These are phyloP conservation scores for Rauvolfia tetraphylla DNA, from an alignment of 257 asterid genomes.

Conservation along the genomic window DNA sequence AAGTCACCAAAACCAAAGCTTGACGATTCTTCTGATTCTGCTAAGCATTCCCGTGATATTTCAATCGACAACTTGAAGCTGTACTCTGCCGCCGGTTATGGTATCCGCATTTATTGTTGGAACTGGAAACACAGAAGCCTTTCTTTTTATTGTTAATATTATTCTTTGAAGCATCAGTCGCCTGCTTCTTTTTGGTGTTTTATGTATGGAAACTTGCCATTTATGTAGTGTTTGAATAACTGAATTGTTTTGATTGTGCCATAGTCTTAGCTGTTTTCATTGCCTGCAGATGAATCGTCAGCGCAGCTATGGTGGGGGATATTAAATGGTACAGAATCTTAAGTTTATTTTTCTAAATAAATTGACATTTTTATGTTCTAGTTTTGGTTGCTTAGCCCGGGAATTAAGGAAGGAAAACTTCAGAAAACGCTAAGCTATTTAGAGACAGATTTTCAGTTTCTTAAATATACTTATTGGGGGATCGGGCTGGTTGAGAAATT, in stretches of 20 bases:
- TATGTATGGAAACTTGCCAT: neutral
- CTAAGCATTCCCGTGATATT: conserved; percentile 27
- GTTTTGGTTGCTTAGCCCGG: neutral
- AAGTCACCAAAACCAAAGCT: conserved; percentile 6
- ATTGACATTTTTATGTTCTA: neutral
- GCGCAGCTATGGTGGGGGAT: conserved; percentile 34
- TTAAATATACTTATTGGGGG: neutral
- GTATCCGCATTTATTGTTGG: conserved; percentile 28
- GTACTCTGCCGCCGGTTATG: conserved; percentile 31
- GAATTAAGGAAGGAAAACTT: neutral
- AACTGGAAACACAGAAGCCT: neutral
- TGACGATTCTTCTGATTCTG: conserved; percentile 11
- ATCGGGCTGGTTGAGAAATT: neutral
- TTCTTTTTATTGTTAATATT: neutral
- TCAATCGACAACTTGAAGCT: conserved; percentile 35
- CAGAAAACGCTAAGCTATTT: neutral
- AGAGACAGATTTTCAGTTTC: neutral
- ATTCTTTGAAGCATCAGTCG: neutral
- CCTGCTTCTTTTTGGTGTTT: neutral
- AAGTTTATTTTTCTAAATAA: conserved; percentile 5
- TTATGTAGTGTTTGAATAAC: neutral
- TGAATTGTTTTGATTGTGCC: neutral
- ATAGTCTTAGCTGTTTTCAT: neutral
- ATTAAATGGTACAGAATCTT: conserved; percentile 37
- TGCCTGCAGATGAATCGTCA: conserved; percentile 39